Evolutionary conservation across 2,329 filamentous ascomycete genomes (phyloP).

Genomic region (Didymella lethalis): DNA sequence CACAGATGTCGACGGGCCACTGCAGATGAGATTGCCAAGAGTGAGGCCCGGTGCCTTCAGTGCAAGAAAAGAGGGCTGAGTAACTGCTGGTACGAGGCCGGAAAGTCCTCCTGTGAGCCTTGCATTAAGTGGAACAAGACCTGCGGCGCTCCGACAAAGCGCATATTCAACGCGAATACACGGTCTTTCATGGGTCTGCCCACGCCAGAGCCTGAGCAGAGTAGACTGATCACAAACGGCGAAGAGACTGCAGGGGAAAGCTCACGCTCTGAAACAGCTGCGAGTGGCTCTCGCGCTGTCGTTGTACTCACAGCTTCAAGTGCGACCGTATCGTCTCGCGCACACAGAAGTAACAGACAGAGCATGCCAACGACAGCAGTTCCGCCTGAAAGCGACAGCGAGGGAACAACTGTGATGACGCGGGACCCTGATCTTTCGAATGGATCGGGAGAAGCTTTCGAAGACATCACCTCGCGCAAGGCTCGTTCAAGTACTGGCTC

Average conservation of each 20-base stretch:
- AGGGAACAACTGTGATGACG: not conserved
- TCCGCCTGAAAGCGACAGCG: not conserved
- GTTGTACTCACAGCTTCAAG: not conserved
- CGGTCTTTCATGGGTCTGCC: not conserved
- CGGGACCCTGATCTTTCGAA: not conserved
- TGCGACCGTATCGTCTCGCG: not conserved
- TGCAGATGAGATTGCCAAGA: slow-evolving; percentile 16
- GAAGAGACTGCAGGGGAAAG: not conserved
- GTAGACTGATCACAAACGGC: not conserved
- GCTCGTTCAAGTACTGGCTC: not conserved
- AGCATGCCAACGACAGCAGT: not conserved
- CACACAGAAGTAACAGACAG: not conserved
- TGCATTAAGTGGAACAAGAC: slow-evolving; percentile 17
- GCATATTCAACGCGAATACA: not conserved
- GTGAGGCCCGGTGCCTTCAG: slow-evolving; percentile 26
- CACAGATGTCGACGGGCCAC: slow-evolving; percentile 22
- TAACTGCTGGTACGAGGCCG: slow-evolving; percentile 17
- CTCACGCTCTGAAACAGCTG: not conserved
- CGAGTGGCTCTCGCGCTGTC: not conserved
- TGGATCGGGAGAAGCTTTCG: no score
- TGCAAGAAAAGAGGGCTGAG: slow-evolving; percentile 28
- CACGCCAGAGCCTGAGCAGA: slow-evolving; percentile 3
- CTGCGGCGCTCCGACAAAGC: slow-evolving; percentile 8
- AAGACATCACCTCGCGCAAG: not conserved
- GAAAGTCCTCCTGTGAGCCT: slow-evolving; percentile 17